These are phyloP conservation scores for Shiraia bambusicola DNA, from an alignment of 2,329 filamentous ascomycete genomes.

Conservation along the genomic window DNA sequence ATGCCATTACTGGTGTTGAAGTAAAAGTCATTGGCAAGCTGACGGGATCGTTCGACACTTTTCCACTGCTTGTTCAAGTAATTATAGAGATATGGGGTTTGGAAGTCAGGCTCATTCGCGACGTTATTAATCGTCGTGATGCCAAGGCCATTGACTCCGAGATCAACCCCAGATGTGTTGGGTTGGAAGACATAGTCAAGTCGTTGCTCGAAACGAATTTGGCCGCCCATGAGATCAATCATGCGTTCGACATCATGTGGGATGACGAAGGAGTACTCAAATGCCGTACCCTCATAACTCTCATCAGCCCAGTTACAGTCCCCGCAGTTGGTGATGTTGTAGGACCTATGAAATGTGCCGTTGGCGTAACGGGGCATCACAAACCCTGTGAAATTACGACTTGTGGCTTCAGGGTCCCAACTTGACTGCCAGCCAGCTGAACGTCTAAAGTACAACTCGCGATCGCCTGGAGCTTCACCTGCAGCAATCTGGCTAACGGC, in stretches of 20 bases:
- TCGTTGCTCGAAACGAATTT: conserved; percentile 41
- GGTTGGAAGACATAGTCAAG: conserved; percentile 48
- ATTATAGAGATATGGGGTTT: conserved; percentile 46
- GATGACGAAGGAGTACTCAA: conserved; percentile 48
- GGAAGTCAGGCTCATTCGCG: conserved; percentile 46
- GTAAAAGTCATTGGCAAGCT: conserved; percentile 47
- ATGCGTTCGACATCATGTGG: conserved; percentile 47
- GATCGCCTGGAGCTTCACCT: conserved; percentile 44
- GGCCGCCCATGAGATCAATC: conserved; percentile 48
- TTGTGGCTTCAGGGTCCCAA: conserved; percentile 43
- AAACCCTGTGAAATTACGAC: conserved; percentile 42
- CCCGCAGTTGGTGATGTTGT: conserved; percentile 47
- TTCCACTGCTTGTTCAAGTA: conserved; percentile 46
- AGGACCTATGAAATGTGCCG: conserved; percentile 41
- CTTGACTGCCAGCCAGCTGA: conserved; percentile 47
- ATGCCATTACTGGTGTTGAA: conserved; percentile 44
- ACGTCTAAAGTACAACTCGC: conserved; percentile 42
- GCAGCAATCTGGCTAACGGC: conserved; percentile 46
- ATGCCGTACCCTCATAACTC: conserved; percentile 47
- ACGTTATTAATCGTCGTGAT: conserved; percentile 43
- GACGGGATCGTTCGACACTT: conserved; percentile 33
- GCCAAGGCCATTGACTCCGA: conserved; percentile 39
- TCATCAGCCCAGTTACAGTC: conserved; percentile 46
- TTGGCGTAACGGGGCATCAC: conserved; percentile 41
- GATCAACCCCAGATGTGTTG: conserved; percentile 40